These are phyloP conservation scores for Lumnitzera racemosa DNA, from an alignment of 345 rosid species.

Conservation along the genomic window DNA sequence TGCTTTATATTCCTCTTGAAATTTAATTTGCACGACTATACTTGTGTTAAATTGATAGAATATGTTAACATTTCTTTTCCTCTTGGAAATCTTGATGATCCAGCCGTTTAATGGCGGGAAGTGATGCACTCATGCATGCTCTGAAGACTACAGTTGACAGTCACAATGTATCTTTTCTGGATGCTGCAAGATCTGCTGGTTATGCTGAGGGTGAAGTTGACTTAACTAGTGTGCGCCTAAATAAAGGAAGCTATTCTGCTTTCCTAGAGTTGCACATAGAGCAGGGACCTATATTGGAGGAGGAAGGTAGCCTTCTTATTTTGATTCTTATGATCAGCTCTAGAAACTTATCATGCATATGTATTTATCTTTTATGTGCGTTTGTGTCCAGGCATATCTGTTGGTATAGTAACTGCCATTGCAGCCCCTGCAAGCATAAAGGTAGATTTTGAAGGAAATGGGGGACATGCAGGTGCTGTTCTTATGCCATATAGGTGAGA, in stretches of 20 bases:
- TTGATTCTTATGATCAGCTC: constrained; percentile 1
- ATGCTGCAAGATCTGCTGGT: constrained; percentile 83
- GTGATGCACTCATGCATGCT: constrained; percentile 45
- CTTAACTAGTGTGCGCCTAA: constrained; percentile 50
- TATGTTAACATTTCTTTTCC: not conserved
- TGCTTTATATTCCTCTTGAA: no score
- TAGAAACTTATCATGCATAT: not conserved
- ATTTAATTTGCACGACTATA: no score
- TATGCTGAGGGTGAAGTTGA: constrained; percentile 52
- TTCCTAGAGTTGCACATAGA: constrained; percentile 93
- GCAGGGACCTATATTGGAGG: constrained; percentile 90
- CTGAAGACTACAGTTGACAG: constrained; percentile 57
- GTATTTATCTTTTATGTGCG: not conserved
- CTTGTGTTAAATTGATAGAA: no score
- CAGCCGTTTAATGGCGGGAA: constrained; percentile 87
- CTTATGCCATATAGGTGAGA: constrained; percentile 82
- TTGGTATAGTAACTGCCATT: constrained; percentile 87
- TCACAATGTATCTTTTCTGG: constrained; percentile 65
- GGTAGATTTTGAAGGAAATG: constrained; percentile 86
- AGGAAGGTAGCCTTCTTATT: constrained; percentile 46
- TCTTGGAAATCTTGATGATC: constrained; percentile 14
- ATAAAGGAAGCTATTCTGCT: constrained; percentile 66
- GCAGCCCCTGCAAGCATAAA: constrained; percentile 97
- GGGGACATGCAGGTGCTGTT: constrained; percentile 96
- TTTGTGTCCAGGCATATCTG: constrained; percentile 45